phyloP scores from a whole-genome alignment of 2,329 filamentous ascomycete genomes.

The Macrophomina pseudophaseolina region DNA sequence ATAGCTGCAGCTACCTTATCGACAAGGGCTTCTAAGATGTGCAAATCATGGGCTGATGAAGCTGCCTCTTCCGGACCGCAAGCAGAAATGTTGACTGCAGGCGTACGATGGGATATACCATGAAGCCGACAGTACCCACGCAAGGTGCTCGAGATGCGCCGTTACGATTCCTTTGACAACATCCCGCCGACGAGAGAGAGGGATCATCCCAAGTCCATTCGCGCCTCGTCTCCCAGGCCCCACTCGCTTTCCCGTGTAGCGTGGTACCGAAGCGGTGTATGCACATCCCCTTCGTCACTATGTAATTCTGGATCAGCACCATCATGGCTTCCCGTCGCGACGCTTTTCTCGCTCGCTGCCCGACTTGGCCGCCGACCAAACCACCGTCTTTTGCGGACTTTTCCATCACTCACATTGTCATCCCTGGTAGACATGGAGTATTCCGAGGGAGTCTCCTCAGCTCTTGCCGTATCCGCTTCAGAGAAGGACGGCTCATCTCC shows the following conservation, averaged over 20 bases:
- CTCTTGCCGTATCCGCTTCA: slow-evolving; percentile 33
- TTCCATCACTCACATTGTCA: slow-evolving; percentile 41
- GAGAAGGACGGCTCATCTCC: slow-evolving; percentile 23
- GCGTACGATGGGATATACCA: too few relatives aligned
- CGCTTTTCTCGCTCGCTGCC: slow-evolving; percentile 37
- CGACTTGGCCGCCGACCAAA: slow-evolving; percentile 37
- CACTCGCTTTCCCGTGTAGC: slow-evolving; percentile 63
- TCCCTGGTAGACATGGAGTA: slow-evolving; percentile 35
- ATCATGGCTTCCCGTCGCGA: slow-evolving; percentile 32
- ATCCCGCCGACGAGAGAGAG: neutral
- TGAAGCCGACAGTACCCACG: neutral
- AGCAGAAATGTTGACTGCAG: neutral
- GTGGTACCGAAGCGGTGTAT: slow-evolving; percentile 55
- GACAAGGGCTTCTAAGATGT: neutral
- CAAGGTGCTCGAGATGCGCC: neutral
- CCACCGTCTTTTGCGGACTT: slow-evolving; percentile 40
- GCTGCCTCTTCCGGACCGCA: neutral
- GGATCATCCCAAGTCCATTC: slow-evolving; percentile 77
- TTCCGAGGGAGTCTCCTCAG: slow-evolving; percentile 35
- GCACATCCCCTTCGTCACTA: slow-evolving; percentile 54
- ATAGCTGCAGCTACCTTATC: neutral
- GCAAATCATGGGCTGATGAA: neutral
- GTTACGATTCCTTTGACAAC: neutral
- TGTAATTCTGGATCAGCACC: slow-evolving; percentile 39
- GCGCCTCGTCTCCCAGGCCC: slow-evolving; percentile 82